Evolutionary conservation across 495 filamentous ascomycete species (phyloP).

Genomic region (Pyrenopolyporus hunteri): DNA sequence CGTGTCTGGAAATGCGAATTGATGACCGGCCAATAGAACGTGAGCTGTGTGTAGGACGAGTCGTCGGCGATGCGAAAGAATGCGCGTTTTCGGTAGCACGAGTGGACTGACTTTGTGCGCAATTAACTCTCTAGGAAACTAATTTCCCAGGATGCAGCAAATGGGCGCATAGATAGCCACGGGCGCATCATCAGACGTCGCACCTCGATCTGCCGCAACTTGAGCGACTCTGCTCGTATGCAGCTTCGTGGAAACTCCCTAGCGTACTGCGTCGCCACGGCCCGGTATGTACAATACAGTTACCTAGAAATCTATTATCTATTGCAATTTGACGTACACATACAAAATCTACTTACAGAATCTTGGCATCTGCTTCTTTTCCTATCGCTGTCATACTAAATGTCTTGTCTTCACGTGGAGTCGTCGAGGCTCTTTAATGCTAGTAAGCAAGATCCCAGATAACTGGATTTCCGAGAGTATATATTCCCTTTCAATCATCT

Average conservation of each 20-base stretch:
- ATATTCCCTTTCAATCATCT: background rate
- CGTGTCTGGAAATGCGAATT: constrained; percentile 34
- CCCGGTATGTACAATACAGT: constrained; percentile 16
- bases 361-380: constrained; percentile 15
- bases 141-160: constrained; percentile 34
- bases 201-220: constrained; percentile 32
- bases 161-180: constrained; percentile 18
- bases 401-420: constrained; percentile 14
- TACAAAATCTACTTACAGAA: constrained; percentile 5
- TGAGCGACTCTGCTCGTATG: constrained; percentile 31
- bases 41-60: constrained; percentile 38
- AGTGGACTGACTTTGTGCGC: constrained; percentile 9
- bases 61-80: constrained; percentile 27
- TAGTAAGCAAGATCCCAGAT: constrained; percentile 13
- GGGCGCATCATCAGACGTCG: constrained; percentile 33
- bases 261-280: constrained; percentile 2
- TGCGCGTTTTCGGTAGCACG: constrained; percentile 33
- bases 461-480: background rate
- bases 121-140: constrained; percentile 29
- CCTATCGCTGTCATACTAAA: constrained; percentile 20
- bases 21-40: constrained; percentile 20
- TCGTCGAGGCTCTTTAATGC: constrained; percentile 2
- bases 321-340: too few species aligned
- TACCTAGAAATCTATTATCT: constrained; percentile 15
- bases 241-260: constrained; percentile 22